Evolutionary conservation across 2,329 filamentous ascomycete species (phyloP), one percentile per base, ranked within the genome.

Genomic region (Fusarium irregulare): DNA sequence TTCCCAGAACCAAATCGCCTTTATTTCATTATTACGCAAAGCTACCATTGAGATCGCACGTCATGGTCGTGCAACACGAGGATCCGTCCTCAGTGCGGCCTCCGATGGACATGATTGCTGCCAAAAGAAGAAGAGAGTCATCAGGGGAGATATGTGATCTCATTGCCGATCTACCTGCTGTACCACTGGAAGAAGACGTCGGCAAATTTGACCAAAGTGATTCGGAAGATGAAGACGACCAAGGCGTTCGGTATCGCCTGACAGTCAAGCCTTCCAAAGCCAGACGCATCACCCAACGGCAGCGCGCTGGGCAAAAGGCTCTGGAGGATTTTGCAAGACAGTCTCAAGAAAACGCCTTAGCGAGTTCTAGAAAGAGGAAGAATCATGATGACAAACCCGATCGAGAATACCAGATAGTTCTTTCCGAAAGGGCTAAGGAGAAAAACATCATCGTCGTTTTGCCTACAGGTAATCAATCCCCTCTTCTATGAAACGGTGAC

Each of bases 361-460:
- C 80, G 34, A 76, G 78, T 20, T 57, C 56, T 14, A 72, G 78
- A 2, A 72, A 76, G 44, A 77, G 77, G 56, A 28, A 28, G 11
- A 28, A 11, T 28, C 5, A 28, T 28, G 28, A 13, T 28, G 11
- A 28, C 28, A 6, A 28, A 13, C 28, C 34, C 34, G 34, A 37
- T 12, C 34, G 95, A 50, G 93, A 97, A 75, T 99, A 98, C 76
- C 96, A 99, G 78, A 83, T 93, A 14, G 95, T 98, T 77, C 86
- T 99, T 0, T 98, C 96, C 75, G 93, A 98, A 78, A 88, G 88
- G 68, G 95, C 96, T 6, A 97, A 96, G 76, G 77, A 87, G 54
- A 87, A 91, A 72, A 99, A 99, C 76, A 92, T 91, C 10, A 97
- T 99, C 72, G 94, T 96, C 1, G 96, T 99, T 2, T 86, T 98